Evolutionary conservation across 345 rosid genomes (phyloP).

Genomic region (Nasturtium officinale): DNA sequence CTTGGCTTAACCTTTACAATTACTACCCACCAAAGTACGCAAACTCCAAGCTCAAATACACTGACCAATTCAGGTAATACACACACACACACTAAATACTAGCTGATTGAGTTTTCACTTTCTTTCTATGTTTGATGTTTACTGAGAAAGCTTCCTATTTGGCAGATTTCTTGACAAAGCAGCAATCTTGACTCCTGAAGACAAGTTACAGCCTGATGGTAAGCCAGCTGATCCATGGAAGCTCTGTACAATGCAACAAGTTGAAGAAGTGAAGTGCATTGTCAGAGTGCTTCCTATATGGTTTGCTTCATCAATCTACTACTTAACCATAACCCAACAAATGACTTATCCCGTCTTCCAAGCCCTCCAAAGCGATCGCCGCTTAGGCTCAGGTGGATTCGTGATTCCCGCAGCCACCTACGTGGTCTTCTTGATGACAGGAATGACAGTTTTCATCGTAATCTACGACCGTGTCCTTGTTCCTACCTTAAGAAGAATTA

Average conservation of each 20-base stretch:
- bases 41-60: constrained; percentile 45
- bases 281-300: constrained; percentile 66
- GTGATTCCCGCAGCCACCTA: constrained; percentile 64
- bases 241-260: constrained; percentile 70
- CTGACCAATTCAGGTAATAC: constrained; percentile 42
- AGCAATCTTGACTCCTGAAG: constrained; percentile 48
- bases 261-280: constrained; percentile 70
- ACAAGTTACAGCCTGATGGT: constrained; percentile 51
- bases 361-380: constrained; percentile 62
- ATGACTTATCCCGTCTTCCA: constrained; percentile 63
- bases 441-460: constrained; percentile 55
- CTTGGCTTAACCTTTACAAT: constrained; percentile 45
- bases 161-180: constrained; percentile 66
- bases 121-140: neutral
- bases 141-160: constrained; percentile 13
- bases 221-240: constrained; percentile 60
- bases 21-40: constrained; percentile 42
- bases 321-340: constrained; percentile 50
- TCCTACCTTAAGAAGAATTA: constrained; percentile 47
- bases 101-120: neutral
- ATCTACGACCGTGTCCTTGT: constrained; percentile 58
- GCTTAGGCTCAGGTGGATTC: constrained; percentile 48
- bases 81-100: neutral
- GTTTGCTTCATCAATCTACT: constrained; percentile 52
- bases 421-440: constrained; percentile 56